Evolutionary conservation across 805 yeast genomes (phyloP), one percentile per base, ranked within the genome.

Genomic region (Maudiozyma turicensis): DNA sequence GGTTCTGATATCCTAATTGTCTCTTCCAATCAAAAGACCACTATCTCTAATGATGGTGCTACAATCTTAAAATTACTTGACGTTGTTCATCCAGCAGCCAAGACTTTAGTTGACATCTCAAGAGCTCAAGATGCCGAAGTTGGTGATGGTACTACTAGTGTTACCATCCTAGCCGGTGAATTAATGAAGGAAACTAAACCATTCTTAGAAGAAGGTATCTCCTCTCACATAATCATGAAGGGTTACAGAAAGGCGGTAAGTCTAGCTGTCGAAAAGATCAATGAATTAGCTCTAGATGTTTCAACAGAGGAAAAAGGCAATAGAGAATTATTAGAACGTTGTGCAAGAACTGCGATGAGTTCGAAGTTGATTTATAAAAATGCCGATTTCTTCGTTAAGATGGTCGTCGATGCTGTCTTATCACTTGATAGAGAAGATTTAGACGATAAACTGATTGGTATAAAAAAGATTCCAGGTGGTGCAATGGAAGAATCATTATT

Each of bases 71-170:
- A 84, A 64, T 74, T 93, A 50, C 71, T 93, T 56, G 99, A 93
- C 63, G 95, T 93, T 49, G 96, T 93, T 29, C 99, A 93, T 62
- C 99, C 99, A 8, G 99, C 99, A 9, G 99, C 99, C 10, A 89
- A 88, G 67, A 90, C 91, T 52, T 72, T 91, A 57, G 99, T 91
- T 48, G 95, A 91, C 65, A 86, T 91, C 50, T 86, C 96, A 14
- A 84, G 95, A 65, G 89, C 95, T 3, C 99, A 91, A 71, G 99
- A 91, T 66, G 95, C 95, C 52, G 98, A 91, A 68, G 96, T 93
- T 55, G 99, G 99, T 52, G 99, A 91, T 70, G 99, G 99, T 56
- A 91, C 99, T 42, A 91, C 99, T 1, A 84, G 96, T 31, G 99
- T 91, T 20, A 86, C 97, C 0, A 83, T 91, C 33, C 68, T 93